phyloP scores from a whole-genome alignment of 2,329 filamentous ascomycete species.

The Botryotinia globosa region DNA sequence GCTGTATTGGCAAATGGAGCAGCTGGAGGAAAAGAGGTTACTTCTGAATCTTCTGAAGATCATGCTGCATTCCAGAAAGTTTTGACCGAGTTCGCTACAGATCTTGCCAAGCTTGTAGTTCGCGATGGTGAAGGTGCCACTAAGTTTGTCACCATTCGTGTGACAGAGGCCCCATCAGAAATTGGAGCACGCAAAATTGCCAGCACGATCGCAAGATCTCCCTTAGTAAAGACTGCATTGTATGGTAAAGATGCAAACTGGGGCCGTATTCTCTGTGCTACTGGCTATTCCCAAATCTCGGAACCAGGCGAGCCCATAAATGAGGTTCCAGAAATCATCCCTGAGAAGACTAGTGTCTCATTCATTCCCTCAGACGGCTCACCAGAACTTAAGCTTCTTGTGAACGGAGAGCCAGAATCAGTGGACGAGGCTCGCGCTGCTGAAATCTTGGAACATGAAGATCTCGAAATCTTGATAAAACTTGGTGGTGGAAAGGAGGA shows the following conservation, averaged over 20 bases:
- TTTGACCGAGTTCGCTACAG: conserved; percentile 73
- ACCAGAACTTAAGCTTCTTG: conserved; percentile 70
- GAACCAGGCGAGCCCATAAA: conserved; percentile 55
- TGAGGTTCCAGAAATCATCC: conserved; percentile 62
- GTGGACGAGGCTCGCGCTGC: conserved; percentile 75
- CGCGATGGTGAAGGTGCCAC: conserved; percentile 96
- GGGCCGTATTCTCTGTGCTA: conserved; percentile 94
- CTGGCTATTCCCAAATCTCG: conserved; percentile 71
- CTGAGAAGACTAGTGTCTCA: conserved; percentile 71
- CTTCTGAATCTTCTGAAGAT: conserved; percentile 54
- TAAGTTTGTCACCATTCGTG: conserved; percentile 93
- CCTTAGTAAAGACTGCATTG: conserved; percentile 93
- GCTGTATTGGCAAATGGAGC: conserved; percentile 94
- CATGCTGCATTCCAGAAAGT: conserved; percentile 68
- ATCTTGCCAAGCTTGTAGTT: conserved; percentile 88
- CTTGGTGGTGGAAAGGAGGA: conserved; percentile 67
- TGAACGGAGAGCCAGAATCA: conserved; percentile 75
- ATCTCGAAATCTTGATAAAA: conserved; percentile 74
- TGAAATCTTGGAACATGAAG: conserved; percentile 73
- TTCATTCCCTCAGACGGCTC: conserved; percentile 78
- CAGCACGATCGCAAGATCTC: conserved; percentile 82
- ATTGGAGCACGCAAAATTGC: conserved; percentile 75
- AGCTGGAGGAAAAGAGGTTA: conserved; percentile 68
- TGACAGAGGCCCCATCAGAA: conserved; percentile 69
- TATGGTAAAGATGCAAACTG: conserved; percentile 98